phyloP scores from a whole-genome alignment of 1,139 yeast genomes.

The Blastobotrys illinoisensis region DNA sequence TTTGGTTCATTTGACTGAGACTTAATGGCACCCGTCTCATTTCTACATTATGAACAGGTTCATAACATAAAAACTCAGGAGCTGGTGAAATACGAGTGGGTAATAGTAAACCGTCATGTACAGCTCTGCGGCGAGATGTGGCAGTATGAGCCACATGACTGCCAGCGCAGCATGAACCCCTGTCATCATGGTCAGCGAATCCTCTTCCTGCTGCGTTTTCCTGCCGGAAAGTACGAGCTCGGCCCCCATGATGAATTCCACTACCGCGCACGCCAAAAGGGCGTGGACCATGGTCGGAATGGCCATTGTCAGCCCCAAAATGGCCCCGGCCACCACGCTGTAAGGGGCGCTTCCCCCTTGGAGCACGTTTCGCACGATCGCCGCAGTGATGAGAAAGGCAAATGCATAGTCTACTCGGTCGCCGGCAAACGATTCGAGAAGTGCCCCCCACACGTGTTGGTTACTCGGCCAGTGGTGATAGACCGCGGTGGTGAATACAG shows the following conservation, averaged over 20 bases:
- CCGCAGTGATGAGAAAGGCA: not conserved
- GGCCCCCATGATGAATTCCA: not conserved
- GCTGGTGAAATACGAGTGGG: slow-evolving; percentile 7
- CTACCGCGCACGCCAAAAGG: not conserved
- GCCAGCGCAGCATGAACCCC: slow-evolving; percentile 1
- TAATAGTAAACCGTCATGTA: not conserved
- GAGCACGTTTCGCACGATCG: slow-evolving; percentile 1
- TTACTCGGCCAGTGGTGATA: not conserved
- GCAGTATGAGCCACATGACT: slow-evolving; percentile 2
- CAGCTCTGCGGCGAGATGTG: not conserved
- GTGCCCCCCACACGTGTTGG: not conserved
- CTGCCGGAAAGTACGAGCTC: not conserved
- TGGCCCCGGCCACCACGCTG: slow-evolving; percentile 2
- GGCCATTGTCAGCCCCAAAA: slow-evolving; percentile 3
- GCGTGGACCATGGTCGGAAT: slow-evolving; percentile 3
- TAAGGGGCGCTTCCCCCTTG: not conserved
- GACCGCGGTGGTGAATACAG: not conserved
- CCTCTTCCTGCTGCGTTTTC: not conserved
- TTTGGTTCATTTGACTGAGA: not conserved
- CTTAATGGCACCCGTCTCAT: not conserved
- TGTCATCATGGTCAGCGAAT: not conserved
- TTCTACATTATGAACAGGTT: not conserved
- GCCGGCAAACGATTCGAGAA: not conserved
- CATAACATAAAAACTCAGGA: slow-evolving; percentile 7
- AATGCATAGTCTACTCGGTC: not conserved